Evolutionary conservation across 1,139 yeast species (phyloP), one percentile per base, ranked within the genome.

Genomic region (Candida tetrigidarum): DNA sequence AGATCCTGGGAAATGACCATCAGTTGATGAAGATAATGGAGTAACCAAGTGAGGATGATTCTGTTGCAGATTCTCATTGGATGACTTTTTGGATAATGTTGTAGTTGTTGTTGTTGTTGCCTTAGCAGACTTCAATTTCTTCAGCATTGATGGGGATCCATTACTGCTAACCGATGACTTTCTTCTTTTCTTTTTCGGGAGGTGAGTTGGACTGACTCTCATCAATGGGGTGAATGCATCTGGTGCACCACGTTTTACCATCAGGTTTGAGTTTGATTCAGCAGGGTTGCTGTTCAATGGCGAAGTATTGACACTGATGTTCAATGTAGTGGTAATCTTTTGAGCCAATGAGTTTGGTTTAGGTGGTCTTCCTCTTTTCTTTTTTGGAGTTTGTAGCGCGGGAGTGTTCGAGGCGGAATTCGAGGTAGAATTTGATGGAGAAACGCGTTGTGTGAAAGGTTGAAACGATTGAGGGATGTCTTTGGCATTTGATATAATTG

Each of bases 321-420:
- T 74, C 54, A 74, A 60, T 14, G 78, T 71, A 43, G 72, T 66
- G 39, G 77, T 70, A 50, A 71, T 71, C 50, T 65, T 67, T 50
- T 64, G 67, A 39, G 70, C 59, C 29, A 72, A 60, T n/a, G 74
- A 69, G 29, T 67, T 59, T 1, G 75, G 67, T 59, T 74, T 74
- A 25, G 80, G 79, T 5, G 80, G 80, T 56, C 80, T 63, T 14
- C 80, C 80, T 54, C 80, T 59, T 53, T 71, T 74, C 46, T 71
- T 62, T 50, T 69, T 70, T 5, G 70, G 65, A 3, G 69, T 58
- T 12, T 56, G 50, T 15, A 46, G 49, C 3, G 39, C 23, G 14
- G 35, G 14, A 16, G 40, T 25, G 29, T 35, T 25, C n/a, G n/a
- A n/a, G n/a, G n/a, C n/a, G n/a, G n/a, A n/a, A 20, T 15, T 35